Evolutionary conservation across 306 rosid genomes (phyloP), one percentile per base, ranked within the genome.

Genomic region (Prunus mongolica): DNA sequence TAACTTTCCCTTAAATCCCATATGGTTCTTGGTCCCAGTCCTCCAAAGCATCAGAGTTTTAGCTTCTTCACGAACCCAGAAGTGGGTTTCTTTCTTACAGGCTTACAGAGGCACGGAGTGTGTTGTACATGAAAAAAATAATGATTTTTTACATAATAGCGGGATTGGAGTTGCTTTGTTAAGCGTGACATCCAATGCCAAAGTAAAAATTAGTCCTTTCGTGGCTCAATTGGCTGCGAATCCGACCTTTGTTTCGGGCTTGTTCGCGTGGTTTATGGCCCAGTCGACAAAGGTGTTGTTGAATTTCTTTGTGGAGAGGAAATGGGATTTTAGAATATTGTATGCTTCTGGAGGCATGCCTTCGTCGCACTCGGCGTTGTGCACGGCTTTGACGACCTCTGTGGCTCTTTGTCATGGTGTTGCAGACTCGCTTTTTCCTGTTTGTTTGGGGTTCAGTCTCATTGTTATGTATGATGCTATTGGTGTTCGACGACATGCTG

Each of bases 401-500:
- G 96, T 93, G 54, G 98, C 97, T 38, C 86, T 93, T 65, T 87
- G 90, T 47, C 84, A 82, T 19, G 88, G 82, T 47, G 77, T 78
- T 10, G 88, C 89, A 8, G 91, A 86, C 58, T 91, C 98, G 0
- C 81, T 93, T 9, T 93, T 93, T 82, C 97, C 97, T 2, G 97
- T 93, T 67, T 91, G 90, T 72, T 80, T 93, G 84, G 97, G 97
- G 2, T 93, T 93, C 81, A 89, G 87, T 76, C 87, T 91, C 6
- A 87, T 93, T 80, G 98, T 93, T 20, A 93, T 93, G 97, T 91
- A 89, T 64, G 98, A 93, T 76, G 97, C 97, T 1, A 91, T 88
- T 56, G 97, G 97, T 20, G 97, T 93, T 63, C 80, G 98, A 27
- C 78, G 98, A 63, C 98, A 93, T 81, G 97, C 97, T 60, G 98